phyloP scores from a whole-genome alignment of 169 alveolate species.

The Plasmodium falciparum region DNA sequence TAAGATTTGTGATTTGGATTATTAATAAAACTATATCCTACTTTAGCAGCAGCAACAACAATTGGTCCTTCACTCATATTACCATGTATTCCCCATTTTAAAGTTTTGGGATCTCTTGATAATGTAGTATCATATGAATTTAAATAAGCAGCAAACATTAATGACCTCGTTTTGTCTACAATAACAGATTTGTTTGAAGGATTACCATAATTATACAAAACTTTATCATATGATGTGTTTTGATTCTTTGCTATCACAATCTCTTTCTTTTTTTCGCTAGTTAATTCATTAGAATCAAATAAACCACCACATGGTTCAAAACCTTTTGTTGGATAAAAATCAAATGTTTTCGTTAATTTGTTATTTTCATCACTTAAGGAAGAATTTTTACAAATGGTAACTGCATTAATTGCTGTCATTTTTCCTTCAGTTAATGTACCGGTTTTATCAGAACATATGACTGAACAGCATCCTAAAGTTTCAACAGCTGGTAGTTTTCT shows the following conservation, averaged over 20 bases:
- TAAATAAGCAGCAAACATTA: conserved; percentile 88
- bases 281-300: conserved; percentile 83
- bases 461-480: conserved; percentile 99
- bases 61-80: conserved; percentile 94
- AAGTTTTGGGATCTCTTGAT: conserved; percentile 78
- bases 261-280: conserved; percentile 69
- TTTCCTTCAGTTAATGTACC: conserved; percentile 99
- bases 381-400: conserved; percentile 37
- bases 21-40: conserved; percentile 80
- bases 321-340: conserved; percentile 92
- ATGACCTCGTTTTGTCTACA: conserved; percentile 82
- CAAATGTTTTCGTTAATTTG: conserved; percentile 76
- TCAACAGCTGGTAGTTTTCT: conserved; percentile 97
- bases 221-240: conserved; percentile 33
- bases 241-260: conserved; percentile 53
- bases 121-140: conserved; percentile 90
- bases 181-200: conserved; percentile 27
- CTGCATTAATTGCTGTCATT: conserved; percentile 90
- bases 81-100: conserved; percentile 86
- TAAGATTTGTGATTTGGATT: conserved; percentile 6
- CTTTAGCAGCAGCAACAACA: conserved; percentile 93
- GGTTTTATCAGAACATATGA: conserved; percentile 99
- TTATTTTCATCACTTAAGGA: conserved; percentile 80
- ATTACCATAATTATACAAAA: conserved; percentile 47
- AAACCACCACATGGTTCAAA: conserved; percentile 92